These are phyloP conservation scores for Cordyceps pruinosa DNA, from an alignment of 2,329 filamentous ascomycete genomes.

Conservation along the genomic window DNA sequence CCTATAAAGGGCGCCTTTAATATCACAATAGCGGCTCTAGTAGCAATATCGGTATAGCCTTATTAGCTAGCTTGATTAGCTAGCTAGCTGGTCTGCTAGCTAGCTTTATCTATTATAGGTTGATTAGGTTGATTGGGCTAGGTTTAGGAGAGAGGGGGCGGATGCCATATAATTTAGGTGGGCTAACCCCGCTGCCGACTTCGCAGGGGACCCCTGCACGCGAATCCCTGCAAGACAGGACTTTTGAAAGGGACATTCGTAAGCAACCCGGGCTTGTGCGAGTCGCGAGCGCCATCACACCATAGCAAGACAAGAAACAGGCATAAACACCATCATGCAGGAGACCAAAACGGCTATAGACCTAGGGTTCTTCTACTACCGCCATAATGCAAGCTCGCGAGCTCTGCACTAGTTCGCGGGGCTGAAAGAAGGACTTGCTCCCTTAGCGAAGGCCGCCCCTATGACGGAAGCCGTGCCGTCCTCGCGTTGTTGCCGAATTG, in stretches of 20 bases:
- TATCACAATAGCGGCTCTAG: no score
- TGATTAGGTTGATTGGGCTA: no score
- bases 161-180: no score
- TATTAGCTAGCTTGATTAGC: no score
- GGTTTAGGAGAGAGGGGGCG: no score
- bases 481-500: slow-evolving; percentile 1
- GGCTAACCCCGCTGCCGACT: no score
- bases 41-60: no score
- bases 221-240: background rate
- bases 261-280: background rate
- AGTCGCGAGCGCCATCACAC: background rate
- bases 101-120: no score
- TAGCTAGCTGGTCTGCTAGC: no score
- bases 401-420: background rate
- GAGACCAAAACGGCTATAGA: background rate
- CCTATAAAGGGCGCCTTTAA: no score
- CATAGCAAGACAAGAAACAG: slow-evolving; percentile 2
- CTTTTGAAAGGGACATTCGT: no score
- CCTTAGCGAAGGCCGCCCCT: background rate
- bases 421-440: background rate
- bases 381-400: background rate
- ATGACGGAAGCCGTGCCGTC: background rate
- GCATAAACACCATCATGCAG: background rate
- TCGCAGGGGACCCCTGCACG: no score
- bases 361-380: background rate